These are phyloP conservation scores for Collybia nuda DNA, from an alignment of 768 basidiomycete species.

Conservation along the genomic window DNA sequence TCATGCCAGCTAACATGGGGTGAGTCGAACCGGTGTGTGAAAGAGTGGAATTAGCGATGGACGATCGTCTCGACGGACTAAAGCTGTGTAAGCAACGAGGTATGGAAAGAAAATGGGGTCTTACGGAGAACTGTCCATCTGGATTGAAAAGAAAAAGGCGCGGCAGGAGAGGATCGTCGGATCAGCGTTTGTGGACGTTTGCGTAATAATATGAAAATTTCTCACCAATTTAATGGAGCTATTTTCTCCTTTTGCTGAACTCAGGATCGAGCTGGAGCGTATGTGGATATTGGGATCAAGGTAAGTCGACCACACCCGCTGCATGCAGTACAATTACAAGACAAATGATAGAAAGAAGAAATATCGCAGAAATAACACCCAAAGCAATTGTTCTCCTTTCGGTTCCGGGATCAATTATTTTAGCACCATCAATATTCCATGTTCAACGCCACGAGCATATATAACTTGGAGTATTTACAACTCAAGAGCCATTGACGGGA, in stretches of 20 bases:
- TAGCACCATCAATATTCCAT: no score
- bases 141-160: conserved; percentile 1
- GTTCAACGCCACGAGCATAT: no score
- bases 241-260: not conserved
- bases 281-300: conserved; percentile 1
- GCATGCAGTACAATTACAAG: conserved; percentile 5
- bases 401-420: no score
- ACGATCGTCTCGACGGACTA: conserved; percentile 19
- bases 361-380: no score
- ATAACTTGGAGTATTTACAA: no score
- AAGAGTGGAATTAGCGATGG: conserved; percentile 17
- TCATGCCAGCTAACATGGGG: conserved; percentile 16
- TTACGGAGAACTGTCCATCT: conserved; percentile 19
- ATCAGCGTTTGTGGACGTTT: conserved; percentile 4
- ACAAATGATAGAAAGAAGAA: no score
- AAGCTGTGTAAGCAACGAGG: not conserved
- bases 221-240: conserved; percentile 11
- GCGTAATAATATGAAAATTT: conserved; percentile 3
- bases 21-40: conserved; percentile 18
- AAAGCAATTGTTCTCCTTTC: no score
- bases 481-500: no score
- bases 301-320: conserved; percentile 11
- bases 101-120: conserved; percentile 7
- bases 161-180: conserved; percentile 2
- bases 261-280: conserved; percentile 3